Base-by-base conservation (phyloP, 768 basidiomycete genomes). In the Chiua virens region DNA sequence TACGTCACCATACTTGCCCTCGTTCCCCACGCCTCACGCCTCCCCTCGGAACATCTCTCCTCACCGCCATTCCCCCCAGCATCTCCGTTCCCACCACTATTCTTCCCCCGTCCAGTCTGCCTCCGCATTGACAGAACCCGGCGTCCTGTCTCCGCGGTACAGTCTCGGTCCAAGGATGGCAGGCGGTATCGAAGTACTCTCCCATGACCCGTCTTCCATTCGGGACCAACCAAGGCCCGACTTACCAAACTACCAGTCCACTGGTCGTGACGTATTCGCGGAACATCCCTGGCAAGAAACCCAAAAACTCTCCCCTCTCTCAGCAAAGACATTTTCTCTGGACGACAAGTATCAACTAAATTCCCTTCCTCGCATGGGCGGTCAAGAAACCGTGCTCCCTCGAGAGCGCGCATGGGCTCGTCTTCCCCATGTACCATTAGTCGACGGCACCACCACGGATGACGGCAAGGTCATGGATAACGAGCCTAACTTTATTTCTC, bases 151-250 rank as follows among this genome's bases (percentile, higher is more conserved):
- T 22, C 63, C 65, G 1, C 56, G 56, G 5, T 61, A 56, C 47
- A 47, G 50, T 13, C 23, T 54, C 25, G 63, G 58, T 25, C 63
- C 63, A 37, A 68, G 49, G 47, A 66, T 63, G 65, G 63, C 63
- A 7, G 66, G 66, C 2, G 66, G 66, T 18, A 55, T 68, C 34
- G 38, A 60, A 25, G 45, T 66, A 3, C 52, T 63, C 37, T 57
- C 60, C 39, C 47, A 18, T 5, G 58, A 68, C 34, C 18, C 52
- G 0, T 14, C 56, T 35, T 9, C 63, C 28, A 13, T 27, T 18
- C 53, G 49, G 38, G 55, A 60, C 34, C 18, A 40, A 4, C 46
- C 50, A 8, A 59, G 56, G 43, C 54, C 20, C 18, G 53, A 51
- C 35, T 42, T 52, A 28, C 52, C 58, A 30, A 49, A 21, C 27